Evolutionary conservation across 345 rosid genomes (phyloP).

Genomic region (Arabis alpina): DNA sequence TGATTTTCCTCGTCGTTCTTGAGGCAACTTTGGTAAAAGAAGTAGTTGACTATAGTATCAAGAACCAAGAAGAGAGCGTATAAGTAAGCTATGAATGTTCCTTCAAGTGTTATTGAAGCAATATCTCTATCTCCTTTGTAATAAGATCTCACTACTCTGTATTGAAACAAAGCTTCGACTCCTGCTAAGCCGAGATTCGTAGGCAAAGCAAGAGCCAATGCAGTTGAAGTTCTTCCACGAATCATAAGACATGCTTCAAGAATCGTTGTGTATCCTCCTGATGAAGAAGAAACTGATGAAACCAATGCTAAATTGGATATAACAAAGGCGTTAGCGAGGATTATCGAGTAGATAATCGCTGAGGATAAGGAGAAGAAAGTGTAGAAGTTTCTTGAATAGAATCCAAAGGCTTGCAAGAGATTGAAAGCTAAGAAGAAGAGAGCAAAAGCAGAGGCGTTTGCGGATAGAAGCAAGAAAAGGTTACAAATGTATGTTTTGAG

Average conservation of each 20-base stretch:
- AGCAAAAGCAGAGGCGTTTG: conserved; percentile 75
- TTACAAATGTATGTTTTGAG: conserved; percentile 56
- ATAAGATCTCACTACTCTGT: conserved; percentile 52
- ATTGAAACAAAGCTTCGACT: conserved; percentile 76
- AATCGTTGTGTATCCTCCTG: conserved; percentile 63
- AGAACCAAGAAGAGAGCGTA: conserved; percentile 72
- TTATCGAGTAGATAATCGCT: conserved; percentile 65
- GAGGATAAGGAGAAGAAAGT: conserved; percentile 56
- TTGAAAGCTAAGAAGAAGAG: conserved; percentile 59
- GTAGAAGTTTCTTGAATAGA: conserved; percentile 45
- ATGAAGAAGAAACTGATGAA: conserved; percentile 39
- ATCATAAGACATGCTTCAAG: conserved; percentile 67
- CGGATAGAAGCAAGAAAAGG: conserved; percentile 60
- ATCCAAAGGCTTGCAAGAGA: conserved; percentile 49
- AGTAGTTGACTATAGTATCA: conserved; percentile 60
- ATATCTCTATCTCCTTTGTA: conserved; percentile 31
- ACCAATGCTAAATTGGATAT: conserved; percentile 72
- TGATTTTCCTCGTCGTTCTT: conserved; percentile 32
- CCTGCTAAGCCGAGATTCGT: conserved; percentile 61
- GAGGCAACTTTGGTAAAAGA: conserved; percentile 65
- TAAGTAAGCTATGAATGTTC: conserved; percentile 65
- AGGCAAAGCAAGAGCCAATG: conserved; percentile 70
- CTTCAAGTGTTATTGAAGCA: conserved; percentile 51
- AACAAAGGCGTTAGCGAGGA: conserved; percentile 66
- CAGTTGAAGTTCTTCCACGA: conserved; percentile 65